A percentile compares a stretch with the other conserved stretches of the same genome.
Evolutionary conservation across 1,284 basidiomycete species (phyloP).

Genomic region (Pseudozyma sp.): DNA sequence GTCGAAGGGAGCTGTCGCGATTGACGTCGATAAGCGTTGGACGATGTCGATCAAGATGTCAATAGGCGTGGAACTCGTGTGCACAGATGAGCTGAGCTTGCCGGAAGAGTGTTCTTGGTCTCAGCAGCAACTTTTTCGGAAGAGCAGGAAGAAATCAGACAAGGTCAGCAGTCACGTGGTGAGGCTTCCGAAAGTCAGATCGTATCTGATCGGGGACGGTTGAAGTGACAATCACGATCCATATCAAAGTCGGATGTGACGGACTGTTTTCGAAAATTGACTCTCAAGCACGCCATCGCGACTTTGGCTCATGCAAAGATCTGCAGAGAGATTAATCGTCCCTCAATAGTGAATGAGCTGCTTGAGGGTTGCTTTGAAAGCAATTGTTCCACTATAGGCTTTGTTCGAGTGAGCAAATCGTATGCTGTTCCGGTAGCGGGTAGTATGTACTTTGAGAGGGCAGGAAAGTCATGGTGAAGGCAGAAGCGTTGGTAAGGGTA

Average conservation of each 20-base stretch:
- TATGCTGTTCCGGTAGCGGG: no score
- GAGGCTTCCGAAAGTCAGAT: neutral
- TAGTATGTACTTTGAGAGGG: neutral
- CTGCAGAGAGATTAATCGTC: constrained; percentile 9
- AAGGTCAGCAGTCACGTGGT: constrained; percentile 31
- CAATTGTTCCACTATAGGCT: neutral
- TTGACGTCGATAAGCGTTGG: neutral
- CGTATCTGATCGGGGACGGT: neutral
- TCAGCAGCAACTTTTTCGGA: constrained; percentile 28
- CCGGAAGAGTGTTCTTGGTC: neutral
- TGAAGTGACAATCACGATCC: neutral
- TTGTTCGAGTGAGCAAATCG: neutral
- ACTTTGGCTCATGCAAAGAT: constrained; percentile 13
- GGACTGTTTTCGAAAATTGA: neutral
- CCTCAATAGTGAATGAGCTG: neutral
- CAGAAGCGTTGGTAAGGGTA: neutral
- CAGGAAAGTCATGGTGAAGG: neutral
- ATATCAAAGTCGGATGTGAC: constrained; percentile 25
- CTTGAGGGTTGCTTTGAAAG: neutral
- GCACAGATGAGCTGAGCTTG: neutral
- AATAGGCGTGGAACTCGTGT: no score
- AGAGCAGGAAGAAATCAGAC: constrained; percentile 24
- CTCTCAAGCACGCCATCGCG: constrained; percentile 39
- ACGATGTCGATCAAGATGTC: neutral
- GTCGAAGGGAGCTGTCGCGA: no score